Base-by-base conservation (phyloP, 306 rosid species). In the Cyamopsis tetragonoloba region DNA sequence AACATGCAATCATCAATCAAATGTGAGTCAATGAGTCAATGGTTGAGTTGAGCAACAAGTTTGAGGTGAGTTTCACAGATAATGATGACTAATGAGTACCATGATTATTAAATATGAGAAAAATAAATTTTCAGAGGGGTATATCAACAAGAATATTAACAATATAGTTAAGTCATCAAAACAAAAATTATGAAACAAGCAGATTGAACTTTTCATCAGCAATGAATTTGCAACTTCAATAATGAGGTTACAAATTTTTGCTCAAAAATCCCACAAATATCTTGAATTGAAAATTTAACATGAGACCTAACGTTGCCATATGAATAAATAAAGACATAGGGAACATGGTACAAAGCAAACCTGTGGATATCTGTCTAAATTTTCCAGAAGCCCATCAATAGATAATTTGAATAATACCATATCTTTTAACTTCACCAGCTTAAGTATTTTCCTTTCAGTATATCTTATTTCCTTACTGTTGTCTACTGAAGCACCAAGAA, bases 401-500 rank as follows among this genome's bases (percentile, higher is more conserved):
- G 85, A 70, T 66, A 66, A 83, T 41, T 79, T 86, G 77, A 89
- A 88, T 65, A 82, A 34, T 51, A 59, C 31, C 17, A 80, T 65
- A 83, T 60, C 42, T 15, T 67, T 83, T 54, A 89, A 89, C 87
- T 81, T 89, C 61, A 64, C 82, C 64, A 78, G 26, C 76, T 78
- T 88, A 70, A 87, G 84, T 68, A 86, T 77, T 76, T 83, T 84
- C 88, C 88, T 81, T 4, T 70, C 77, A 12, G 81, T 75, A 68
- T 30, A 74, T 86, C 96, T 89, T 69, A 90, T 76, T 13, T 71
- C 74, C 32, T 37, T 54, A 74, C 68, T 66, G 51, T 62, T 73
- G 80, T 89, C 91, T 56, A 55, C 71, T 42, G 86, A 70, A 74
- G 86, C 79, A 67, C 87, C 83, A 57, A 89, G 93, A 86, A 92